Evolutionary conservation across 768 basidiomycete genomes (phyloP), one percentile per base, ranked within the genome.

Genomic region (Flagelloscypha sp.): DNA sequence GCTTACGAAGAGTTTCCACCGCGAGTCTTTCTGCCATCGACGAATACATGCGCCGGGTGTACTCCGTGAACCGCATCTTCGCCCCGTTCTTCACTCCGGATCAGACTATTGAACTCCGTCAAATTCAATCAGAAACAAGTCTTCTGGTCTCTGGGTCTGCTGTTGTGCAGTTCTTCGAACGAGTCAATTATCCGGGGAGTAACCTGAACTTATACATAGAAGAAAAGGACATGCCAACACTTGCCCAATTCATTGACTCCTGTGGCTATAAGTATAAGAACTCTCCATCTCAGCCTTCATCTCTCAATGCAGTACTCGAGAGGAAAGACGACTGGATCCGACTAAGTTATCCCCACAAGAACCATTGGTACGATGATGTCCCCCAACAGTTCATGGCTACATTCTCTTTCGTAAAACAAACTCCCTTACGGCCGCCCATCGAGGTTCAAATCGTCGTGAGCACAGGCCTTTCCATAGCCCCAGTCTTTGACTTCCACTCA

Each of bases 201-300:
- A 61, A 66, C 38, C 51, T 66, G 11, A 65, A 67, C 33, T 28
- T 66, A 9, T 66, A 66, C 39, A 48, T 49, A 15, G 48, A 57
- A 10, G 48, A 52, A 2, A 47, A 49, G 0, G 40, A 45, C 17
- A 40, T 44, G 27, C 35, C 40, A 13, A 54, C 54, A 24, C 42
- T 65, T 1, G 54, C 50, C 2, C 31, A 24, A 10, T 63, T 53
- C 40, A 43, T 65, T 0, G 24, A 48, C 0, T 31, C 44, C 9
- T 42, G 52, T 3, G 58, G 58, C 0, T 65, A 66, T 30, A 6
- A 11, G 0, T 63, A 43, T 29, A n/a, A n/a, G n/a, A n/a, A n/a
- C n/a, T n/a, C n/a, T n/a, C n/a, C n/a, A n/a, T n/a, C n/a, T n/a
- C n/a, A n/a, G n/a, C n/a, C n/a, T n/a, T n/a, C n/a, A n/a, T n/a